phyloP scores from a whole-genome alignment of 2,329 filamentous ascomycete genomes.

The Neospermospora avenae region DNA sequence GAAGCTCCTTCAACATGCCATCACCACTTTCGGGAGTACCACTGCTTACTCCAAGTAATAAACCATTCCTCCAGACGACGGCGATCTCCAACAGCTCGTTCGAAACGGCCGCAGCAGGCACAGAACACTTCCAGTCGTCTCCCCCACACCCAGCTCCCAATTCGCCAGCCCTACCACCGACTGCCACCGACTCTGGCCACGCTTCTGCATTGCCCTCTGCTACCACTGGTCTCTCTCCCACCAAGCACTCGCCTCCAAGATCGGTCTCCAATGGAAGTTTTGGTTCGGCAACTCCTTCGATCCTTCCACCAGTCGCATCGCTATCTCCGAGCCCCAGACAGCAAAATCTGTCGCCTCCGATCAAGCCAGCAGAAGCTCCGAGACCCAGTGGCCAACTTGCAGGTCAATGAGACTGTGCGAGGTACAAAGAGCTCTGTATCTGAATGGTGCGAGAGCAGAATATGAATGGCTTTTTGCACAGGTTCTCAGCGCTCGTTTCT shows the following conservation, averaged over 20 bases:
- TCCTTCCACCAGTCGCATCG: constrained; percentile 55
- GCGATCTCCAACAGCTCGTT: neutral
- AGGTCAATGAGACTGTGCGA: constrained; percentile 13
- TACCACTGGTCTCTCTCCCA: constrained; percentile 42
- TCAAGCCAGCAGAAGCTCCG: constrained; percentile 43
- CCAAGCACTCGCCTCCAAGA: constrained; percentile 41
- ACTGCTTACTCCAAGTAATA: constrained; percentile 29
- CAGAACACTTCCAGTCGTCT: constrained; percentile 17
- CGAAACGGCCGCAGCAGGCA: constrained; percentile 12
- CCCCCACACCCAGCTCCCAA: constrained; percentile 13
- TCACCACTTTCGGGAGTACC: constrained; percentile 32
- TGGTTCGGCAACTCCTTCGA: constrained; percentile 36
- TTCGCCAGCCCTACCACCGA: neutral
- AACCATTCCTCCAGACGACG: constrained; percentile 9
- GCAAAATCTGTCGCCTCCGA: constrained; percentile 57
- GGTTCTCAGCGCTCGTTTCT: neutral
- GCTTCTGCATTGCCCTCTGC: constrained; percentile 33
- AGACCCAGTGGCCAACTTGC: constrained; percentile 23
- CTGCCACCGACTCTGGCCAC: constrained; percentile 20
- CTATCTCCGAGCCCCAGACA: constrained; percentile 56
- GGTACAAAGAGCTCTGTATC: neutral
- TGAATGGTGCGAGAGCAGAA: neutral
- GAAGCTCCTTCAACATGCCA: constrained; percentile 29
- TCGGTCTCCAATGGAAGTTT: constrained; percentile 30
- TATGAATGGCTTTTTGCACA: neutral